Percentiles rank a stretch among this genome's conserved stretches.
phyloP scores from a whole-genome alignment of 345 rosid species.

The Boechera stricta region DNA sequence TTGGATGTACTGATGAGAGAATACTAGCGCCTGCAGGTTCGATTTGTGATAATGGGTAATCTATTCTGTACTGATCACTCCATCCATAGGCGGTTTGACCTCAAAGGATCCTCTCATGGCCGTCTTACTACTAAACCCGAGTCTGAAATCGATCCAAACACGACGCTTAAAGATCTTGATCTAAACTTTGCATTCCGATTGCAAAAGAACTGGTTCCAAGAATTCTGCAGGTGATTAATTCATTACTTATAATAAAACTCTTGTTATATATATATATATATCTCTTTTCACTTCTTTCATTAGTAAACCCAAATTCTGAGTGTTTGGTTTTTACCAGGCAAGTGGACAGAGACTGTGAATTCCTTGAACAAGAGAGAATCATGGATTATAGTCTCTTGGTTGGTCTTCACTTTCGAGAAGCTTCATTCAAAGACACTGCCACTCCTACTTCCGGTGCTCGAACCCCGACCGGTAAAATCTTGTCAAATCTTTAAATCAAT shows the following conservation, averaged over 20 bases:
- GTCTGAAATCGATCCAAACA: conserved; percentile 83
- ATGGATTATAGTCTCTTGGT: conserved; percentile 96
- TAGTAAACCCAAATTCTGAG: conserved; percentile 1
- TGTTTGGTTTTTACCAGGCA: conserved; percentile 60
- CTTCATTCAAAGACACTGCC: conserved; percentile 49
- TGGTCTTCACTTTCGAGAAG: conserved; percentile 84
- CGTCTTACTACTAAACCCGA: conserved; percentile 78
- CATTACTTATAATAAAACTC: neutral
- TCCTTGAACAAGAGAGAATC: conserved; percentile 91
- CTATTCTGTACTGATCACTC: conserved; percentile 75
- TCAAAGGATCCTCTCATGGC: conserved; percentile 98
- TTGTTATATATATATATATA: neutral
- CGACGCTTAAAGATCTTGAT: conserved; percentile 97
- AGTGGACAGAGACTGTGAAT: conserved; percentile 92
- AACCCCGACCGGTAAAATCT: conserved; percentile 69
- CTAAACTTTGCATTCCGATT: conserved; percentile 77
- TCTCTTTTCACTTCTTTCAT: neutral
- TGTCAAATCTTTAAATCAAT: conserved; percentile 23
- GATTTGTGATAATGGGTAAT: conserved; percentile 96
- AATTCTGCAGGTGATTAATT: conserved; percentile 75
- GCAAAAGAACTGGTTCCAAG: conserved; percentile 82
- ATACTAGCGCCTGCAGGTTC: conserved; percentile 57
- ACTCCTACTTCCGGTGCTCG: conserved; percentile 61
- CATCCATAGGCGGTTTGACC: conserved; percentile 89
- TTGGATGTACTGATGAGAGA: conserved; percentile 30